A percentile compares a stretch with the other conserved stretches of the same genome.
Conservation (phyloP, 305 asterid genomes). For the Striga hermonthica region DNA sequence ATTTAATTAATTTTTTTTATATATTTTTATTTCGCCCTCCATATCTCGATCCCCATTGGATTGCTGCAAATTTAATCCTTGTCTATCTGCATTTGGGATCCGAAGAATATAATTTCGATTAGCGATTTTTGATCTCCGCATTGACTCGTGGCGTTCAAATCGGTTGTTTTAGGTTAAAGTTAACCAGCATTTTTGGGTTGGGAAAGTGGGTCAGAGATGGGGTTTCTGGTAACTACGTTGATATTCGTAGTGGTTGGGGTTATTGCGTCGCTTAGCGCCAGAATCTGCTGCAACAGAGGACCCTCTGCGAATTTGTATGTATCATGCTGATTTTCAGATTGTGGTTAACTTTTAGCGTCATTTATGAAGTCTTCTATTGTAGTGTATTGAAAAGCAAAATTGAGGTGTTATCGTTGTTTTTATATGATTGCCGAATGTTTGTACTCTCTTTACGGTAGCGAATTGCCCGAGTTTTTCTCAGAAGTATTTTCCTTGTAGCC, state of each 20-base stretch:
- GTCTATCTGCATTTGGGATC: background rate
- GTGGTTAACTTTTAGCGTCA: background rate
- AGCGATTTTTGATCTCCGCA: constrained; percentile 24
- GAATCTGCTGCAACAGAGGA: constrained; percentile 90
- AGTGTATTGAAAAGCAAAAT: background rate
- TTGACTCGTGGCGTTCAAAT: constrained; percentile 29
- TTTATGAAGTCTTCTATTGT: constrained; percentile 1
- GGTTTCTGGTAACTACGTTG: constrained; percentile 71
- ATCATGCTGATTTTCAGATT: too few species aligned
- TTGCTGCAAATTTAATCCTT: background rate
- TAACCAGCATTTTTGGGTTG: background rate
- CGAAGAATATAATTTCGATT: background rate
- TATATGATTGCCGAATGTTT: too few species aligned
- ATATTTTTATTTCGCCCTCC: constrained; percentile 13
- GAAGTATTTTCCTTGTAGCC: too few species aligned
- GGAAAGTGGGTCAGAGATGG: constrained; percentile 49
- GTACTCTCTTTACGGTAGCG: too few species aligned
- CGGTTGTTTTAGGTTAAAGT: constrained; percentile 28
- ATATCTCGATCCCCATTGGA: constrained; percentile 22
- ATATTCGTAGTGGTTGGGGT: constrained; percentile 71
- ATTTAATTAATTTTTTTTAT: background rate
- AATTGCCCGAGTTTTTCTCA: too few species aligned
- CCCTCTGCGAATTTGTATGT: constrained; percentile 92
- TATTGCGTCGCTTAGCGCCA: constrained; percentile 62
- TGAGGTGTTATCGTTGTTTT: background rate